Percentiles rank a stretch among this genome's conserved stretches.
phyloP scores from a whole-genome alignment of 2,329 filamentous ascomycete genomes.

The Nemania sp. region DNA sequence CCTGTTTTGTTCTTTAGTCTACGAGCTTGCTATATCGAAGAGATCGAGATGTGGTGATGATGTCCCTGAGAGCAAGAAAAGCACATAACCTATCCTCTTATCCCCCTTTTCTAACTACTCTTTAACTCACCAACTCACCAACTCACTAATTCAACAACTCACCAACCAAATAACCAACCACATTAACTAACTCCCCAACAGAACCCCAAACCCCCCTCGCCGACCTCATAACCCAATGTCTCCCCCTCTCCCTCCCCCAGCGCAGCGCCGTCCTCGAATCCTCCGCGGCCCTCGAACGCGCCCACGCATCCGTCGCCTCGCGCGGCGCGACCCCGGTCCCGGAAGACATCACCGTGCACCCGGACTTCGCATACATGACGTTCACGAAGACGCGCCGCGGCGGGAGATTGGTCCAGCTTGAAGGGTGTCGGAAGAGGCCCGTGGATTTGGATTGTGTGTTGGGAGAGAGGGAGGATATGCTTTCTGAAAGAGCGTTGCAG shows the following conservation, averaged over 20 bases:
- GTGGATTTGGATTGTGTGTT: slow-evolving; percentile 19
- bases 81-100: no score
- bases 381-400: slow-evolving; percentile 14
- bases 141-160: no score
- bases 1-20: no score
- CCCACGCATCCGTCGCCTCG: slow-evolving; percentile 18
- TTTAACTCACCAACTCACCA: no score
- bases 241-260: slow-evolving; percentile 8
- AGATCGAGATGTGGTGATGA: no score
- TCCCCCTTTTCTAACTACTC: no score
- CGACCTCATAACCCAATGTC: slow-evolving; percentile 15
- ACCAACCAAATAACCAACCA: neutral
- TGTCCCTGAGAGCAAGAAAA: no score
- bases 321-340: slow-evolving; percentile 22
- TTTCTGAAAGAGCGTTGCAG: slow-evolving; percentile 14
- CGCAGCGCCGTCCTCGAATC: slow-evolving; percentile 17
- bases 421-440: slow-evolving; percentile 20
- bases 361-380: slow-evolving; percentile 22
- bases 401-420: slow-evolving; percentile 23
- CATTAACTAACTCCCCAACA: neutral
- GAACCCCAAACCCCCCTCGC: slow-evolving; percentile 19
- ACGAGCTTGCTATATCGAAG: no score
- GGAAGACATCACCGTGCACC: neutral
- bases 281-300: slow-evolving; percentile 13
- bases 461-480: slow-evolving; percentile 19